Evolutionary conservation across 805 yeast species (phyloP).

Genomic region (Cyberlindnera nakhonratchasimensis): DNA sequence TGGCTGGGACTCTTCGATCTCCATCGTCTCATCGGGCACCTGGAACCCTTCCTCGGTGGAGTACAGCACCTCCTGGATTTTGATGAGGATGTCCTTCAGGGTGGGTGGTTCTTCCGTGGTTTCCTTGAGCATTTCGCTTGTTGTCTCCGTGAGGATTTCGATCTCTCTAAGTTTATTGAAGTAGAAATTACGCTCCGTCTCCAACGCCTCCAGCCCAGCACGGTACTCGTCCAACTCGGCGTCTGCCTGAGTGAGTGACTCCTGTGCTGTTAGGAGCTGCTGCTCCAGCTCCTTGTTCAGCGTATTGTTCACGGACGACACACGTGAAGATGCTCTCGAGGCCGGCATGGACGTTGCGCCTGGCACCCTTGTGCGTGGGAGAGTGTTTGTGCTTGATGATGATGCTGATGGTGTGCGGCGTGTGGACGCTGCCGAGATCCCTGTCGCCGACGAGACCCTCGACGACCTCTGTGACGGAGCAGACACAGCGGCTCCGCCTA

Average conservation of each 20-base stretch:
- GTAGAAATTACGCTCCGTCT: constrained; percentile 85
- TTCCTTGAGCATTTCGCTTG: constrained; percentile 48
- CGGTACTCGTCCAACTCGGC: constrained; percentile 56
- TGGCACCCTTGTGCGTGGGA: constrained; percentile 15
- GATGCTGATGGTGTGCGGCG: constrained; percentile 17
- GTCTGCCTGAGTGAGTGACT: constrained; percentile 37
- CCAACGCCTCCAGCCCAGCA: constrained; percentile 60
- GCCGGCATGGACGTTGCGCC: constrained; percentile 9
- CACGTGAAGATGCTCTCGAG: constrained; percentile 27
- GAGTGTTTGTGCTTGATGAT: constrained; percentile 6
- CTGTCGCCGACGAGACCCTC: constrained; percentile 3
- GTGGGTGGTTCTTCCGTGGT: constrained; percentile 27
- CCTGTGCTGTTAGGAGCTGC: constrained; percentile 46
- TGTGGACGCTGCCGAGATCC: constrained; percentile 8
- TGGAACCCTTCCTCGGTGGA: constrained; percentile 84
- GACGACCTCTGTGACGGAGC: constrained; percentile 1
- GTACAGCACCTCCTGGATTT: constrained; percentile 74
- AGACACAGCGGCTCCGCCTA: not conserved
- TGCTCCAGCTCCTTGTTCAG: constrained; percentile 34
- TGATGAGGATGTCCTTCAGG: constrained; percentile 44
- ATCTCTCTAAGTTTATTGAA: constrained; percentile 86
- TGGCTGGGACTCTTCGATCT: constrained; percentile 22
- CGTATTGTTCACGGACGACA: constrained; percentile 24
- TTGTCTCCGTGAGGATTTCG: constrained; percentile 71
- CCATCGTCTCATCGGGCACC: constrained; percentile 42